Evolutionary conservation across 768 basidiomycete species (phyloP).

Genomic region (Pisolithus microcarpus): DNA sequence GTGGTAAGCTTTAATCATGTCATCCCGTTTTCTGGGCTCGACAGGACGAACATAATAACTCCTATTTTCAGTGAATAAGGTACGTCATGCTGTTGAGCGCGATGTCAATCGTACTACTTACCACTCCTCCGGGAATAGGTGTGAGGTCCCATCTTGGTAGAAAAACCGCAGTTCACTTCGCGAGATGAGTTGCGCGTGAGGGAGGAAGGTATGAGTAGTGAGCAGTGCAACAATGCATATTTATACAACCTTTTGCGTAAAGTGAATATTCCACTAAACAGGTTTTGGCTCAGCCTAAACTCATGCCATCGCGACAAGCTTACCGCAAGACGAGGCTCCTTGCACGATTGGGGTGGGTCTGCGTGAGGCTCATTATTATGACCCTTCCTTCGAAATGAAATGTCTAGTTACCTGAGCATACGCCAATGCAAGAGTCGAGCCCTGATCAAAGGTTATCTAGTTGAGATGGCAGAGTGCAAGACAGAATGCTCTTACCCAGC

Average conservation of each 20-base stretch:
- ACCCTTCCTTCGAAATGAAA: not conserved
- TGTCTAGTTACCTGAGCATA: slow-evolving; percentile 64
- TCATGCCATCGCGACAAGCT: slow-evolving; percentile 5
- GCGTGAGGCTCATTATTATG: slow-evolving; percentile 1
- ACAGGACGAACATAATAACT: slow-evolving; percentile 77
- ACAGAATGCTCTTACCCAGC: slow-evolving; percentile 54
- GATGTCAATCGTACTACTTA: slow-evolving; percentile 18
- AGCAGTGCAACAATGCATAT: not conserved
- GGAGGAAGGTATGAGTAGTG: not conserved
- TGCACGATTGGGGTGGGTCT: slow-evolving; percentile 78
- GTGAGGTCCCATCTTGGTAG: slow-evolving; percentile 80
- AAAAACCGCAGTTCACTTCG: slow-evolving; percentile 81
- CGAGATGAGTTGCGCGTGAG: not conserved
- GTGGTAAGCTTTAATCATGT: slow-evolving; percentile 83
- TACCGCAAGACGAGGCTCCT: slow-evolving; percentile 73
- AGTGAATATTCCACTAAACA: slow-evolving; percentile 76
- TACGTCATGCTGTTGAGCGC: not conserved
- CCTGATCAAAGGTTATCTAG: slow-evolving; percentile 33
- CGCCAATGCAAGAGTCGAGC: slow-evolving; percentile 78
- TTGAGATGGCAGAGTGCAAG: not conserved
- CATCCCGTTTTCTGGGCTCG: slow-evolving; percentile 69
- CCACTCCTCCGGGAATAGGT: slow-evolving; percentile 88
- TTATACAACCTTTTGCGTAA: slow-evolving; percentile 61
- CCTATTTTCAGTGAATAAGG: slow-evolving; percentile 37
- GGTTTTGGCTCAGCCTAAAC: slow-evolving; percentile 1